Conservation (phyloP, 257 asterid species). For the Penstemon davidsonii region DNA sequence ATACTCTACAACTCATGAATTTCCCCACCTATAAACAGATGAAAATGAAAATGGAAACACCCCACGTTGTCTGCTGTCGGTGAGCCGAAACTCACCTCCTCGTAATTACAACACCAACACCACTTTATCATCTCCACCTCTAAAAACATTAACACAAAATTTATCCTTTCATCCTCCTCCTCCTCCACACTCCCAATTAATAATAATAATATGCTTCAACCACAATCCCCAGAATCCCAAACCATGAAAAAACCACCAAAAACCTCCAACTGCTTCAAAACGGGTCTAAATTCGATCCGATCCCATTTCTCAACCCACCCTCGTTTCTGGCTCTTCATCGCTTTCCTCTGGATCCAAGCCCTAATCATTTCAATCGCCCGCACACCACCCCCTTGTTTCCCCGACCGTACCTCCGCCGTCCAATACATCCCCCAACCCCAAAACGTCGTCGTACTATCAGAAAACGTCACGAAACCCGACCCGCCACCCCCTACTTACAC, state of each 20-base stretch:
- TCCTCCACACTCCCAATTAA: background rate
- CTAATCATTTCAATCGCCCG: slow-evolving; percentile 52
- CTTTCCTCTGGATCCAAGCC: slow-evolving; percentile 59
- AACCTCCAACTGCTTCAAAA: slow-evolving; percentile 20
- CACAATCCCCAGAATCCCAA: slow-evolving; percentile 34
- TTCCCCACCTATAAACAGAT: slow-evolving; percentile 14
- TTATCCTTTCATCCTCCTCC: background rate
- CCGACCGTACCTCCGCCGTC: slow-evolving; percentile 39
- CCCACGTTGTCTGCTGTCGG: slow-evolving; percentile 32
- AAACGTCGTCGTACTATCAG: background rate
- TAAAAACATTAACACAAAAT: no score
- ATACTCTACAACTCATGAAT: background rate
- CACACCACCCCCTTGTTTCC: slow-evolving; percentile 55
- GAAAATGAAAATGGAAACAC: background rate
- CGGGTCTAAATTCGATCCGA: slow-evolving; percentile 21
- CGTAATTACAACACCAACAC: no score
- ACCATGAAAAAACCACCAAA: background rate
- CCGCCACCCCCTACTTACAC: slow-evolving; percentile 22
- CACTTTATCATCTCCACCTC: no score
- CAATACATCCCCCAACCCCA: slow-evolving; percentile 26
- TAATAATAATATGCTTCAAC: slow-evolving; percentile 30
- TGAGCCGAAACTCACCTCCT: no score
- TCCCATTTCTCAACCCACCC: slow-evolving; percentile 59
- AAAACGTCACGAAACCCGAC: no score
- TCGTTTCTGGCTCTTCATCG: slow-evolving; percentile 61